Percentiles rank a stretch among this genome's conserved stretches.
These are phyloP conservation scores for Pelargonium citronellum DNA, from an alignment of 441 rosid species.

Conservation along the genomic window DNA sequence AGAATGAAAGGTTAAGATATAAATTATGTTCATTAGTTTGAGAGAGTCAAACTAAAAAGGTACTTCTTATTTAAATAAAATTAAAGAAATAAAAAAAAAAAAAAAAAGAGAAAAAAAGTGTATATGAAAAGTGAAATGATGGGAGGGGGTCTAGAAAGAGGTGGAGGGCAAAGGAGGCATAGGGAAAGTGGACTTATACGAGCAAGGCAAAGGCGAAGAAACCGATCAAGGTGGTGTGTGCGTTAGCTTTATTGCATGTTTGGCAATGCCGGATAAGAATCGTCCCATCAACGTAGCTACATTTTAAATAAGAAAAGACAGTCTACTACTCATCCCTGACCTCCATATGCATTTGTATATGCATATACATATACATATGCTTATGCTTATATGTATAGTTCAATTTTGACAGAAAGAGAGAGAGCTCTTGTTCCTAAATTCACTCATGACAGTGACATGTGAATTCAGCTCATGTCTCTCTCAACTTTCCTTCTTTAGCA, in stretches of 20 bases:
- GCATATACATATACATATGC: background rate
- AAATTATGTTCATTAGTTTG: too few species aligned
- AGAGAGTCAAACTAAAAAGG: too few species aligned
- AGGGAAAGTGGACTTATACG: conserved; percentile 55
- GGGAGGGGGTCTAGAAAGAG: conserved; percentile 19
- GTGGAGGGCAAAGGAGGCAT: conserved; percentile 32
- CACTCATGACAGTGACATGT: conserved; percentile 43
- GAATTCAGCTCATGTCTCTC: conserved; percentile 45
- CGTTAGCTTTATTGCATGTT: conserved; percentile 37
- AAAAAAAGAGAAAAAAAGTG: background rate
- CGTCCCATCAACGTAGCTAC: conserved; percentile 48
- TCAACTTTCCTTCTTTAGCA: conserved; percentile 65
- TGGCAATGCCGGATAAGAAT: conserved; percentile 38
- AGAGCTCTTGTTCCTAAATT: background rate
- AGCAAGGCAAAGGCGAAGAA: conserved; percentile 53
- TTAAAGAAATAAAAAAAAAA: too few species aligned
- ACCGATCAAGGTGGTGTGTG: conserved; percentile 29
- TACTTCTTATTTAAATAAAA: too few species aligned
- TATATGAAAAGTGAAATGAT: background rate
- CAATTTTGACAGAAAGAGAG: conserved; percentile 10
- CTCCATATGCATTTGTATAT: background rate
- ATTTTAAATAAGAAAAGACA: conserved; percentile 4
- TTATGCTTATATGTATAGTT: too few species aligned
- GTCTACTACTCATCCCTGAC: background rate
- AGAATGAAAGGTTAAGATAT: too few species aligned